Evolutionary conservation across 352 stramenopile species (phyloP).

Genomic region (Phytophthora capsici): DNA sequence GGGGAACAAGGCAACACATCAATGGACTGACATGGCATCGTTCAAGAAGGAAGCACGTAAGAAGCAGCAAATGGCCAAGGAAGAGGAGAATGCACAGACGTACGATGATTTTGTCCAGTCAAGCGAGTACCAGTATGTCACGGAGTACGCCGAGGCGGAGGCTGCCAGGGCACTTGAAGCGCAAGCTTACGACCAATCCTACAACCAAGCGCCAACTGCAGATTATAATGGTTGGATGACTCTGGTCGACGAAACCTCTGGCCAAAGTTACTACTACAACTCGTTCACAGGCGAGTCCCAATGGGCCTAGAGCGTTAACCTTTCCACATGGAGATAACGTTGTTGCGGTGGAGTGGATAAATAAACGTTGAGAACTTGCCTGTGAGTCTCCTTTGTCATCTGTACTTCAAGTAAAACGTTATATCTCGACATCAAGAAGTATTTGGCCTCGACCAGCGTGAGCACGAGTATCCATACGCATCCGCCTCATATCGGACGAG

Average conservation of each 20-base stretch:
- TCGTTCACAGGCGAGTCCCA: slow-evolving; percentile 66
- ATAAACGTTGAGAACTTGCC: slow-evolving; percentile 7
- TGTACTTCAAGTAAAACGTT: not conserved
- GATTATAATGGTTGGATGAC: slow-evolving; percentile 58
- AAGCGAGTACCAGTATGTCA: slow-evolving; percentile 83
- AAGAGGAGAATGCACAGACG: slow-evolving; percentile 70
- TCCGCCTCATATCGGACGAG: slow-evolving; percentile 16
- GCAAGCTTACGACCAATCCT: slow-evolving; percentile 19
- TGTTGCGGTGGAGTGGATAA: slow-evolving; percentile 13
- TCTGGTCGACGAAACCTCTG: slow-evolving; percentile 65
- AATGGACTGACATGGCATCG: slow-evolving; percentile 73
- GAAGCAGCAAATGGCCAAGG: slow-evolving; percentile 37
- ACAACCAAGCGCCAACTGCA: slow-evolving; percentile 16
- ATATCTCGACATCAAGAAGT: slow-evolving; percentile 33
- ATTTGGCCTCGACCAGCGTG: slow-evolving; percentile 18
- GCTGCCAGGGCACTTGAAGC: slow-evolving; percentile 25
- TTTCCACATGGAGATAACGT: not conserved
- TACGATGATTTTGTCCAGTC: slow-evolving; percentile 81
- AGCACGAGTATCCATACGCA: slow-evolving; percentile 27
- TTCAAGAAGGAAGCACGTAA: slow-evolving; percentile 60
- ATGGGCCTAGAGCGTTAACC: slow-evolving; percentile 47
- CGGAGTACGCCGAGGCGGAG: slow-evolving; percentile 44
- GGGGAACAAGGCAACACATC: slow-evolving; percentile 74
- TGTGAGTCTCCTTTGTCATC: not conserved
- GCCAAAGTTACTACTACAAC: slow-evolving; percentile 83